Evolutionary conservation across 2,329 filamentous ascomycete genomes (phyloP), one percentile per base, ranked within the genome.

Genomic region (Fusarium citri): DNA sequence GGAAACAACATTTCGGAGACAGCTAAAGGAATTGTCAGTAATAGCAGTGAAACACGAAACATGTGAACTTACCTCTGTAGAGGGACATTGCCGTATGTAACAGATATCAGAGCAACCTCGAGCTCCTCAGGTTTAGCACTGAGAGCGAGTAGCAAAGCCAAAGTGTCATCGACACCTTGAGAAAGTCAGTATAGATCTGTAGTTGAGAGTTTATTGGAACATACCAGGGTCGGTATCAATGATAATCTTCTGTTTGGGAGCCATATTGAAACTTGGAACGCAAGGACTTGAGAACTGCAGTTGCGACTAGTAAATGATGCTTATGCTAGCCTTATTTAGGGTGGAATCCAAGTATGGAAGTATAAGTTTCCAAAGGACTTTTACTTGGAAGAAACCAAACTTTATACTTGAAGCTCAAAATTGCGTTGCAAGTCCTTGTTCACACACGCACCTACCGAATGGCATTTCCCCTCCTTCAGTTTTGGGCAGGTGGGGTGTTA

Each of bases 61-160:
- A 25, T 16, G 14, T 71, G 82, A 64, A 15, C 25, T 49, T 79
- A 94, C 92, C 89, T 94, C 68, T 94, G 86, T 18, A 97, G 89
- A 72, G 94, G 90, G 23, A 98, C 93, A 78, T 99, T 99, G 59
- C 96, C 96, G 79, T 96, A 98, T 1, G 94, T 97, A 64, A 98
- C 87, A 2, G 94, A 97, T 59, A 99, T 86, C 80, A 98, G 87
- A 48, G 92, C 80, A 37, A 98, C 84, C 78, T 98, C 93, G 23
- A 98, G 85, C 77, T 98, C 95, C 72, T 97, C 92, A 0, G 92
- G 87, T 25, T 88, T 89, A 34, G 93, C 90, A 55, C 94, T 92
- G 64, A 98, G 88, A 6, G 96, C 94, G 53, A 98, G 86, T 34
- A 99, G 86, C 79, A 98, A 87, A 47, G 94, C 95, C 66, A 98